phyloP scores from a whole-genome alignment of 2,329 filamentous ascomycete species.

The Pestalotiopsis sp. region DNA sequence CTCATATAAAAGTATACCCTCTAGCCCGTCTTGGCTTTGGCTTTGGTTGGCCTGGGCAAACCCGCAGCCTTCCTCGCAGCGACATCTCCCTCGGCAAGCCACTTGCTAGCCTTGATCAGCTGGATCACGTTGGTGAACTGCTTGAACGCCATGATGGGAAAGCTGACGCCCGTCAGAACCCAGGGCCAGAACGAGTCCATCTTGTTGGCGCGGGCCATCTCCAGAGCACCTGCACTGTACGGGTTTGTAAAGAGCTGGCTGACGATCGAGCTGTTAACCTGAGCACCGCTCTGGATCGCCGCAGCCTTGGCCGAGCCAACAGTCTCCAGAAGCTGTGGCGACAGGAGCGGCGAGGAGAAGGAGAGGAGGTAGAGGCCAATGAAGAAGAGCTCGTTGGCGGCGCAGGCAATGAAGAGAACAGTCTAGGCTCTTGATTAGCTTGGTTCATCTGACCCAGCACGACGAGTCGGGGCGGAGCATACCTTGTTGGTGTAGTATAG shows the following conservation, averaged over 20 bases:
- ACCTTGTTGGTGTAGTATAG: conserved; percentile 98
- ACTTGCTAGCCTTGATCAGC: conserved; percentile 88
- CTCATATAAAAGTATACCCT: not conserved
- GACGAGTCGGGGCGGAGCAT: conserved; percentile 35
- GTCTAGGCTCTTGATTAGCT: conserved; percentile 52
- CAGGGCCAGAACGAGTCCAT: conserved; percentile 69
- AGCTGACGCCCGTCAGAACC: conserved; percentile 79
- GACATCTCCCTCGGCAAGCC: conserved; percentile 90
- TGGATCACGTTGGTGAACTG: conserved; percentile 94
- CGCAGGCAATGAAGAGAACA: conserved; percentile 89
- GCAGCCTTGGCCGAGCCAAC: conserved; percentile 55
- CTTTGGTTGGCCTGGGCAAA: conserved; percentile 49
- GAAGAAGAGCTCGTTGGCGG: conserved; percentile 94
- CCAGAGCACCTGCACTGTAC: conserved; percentile 89
- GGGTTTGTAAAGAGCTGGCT: conserved; percentile 82
- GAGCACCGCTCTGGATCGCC: conserved; percentile 65
- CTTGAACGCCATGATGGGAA: conserved; percentile 88
- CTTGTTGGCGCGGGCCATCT: conserved; percentile 93
- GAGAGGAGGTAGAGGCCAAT: conserved; percentile 97
- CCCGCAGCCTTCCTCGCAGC: conserved; percentile 61
- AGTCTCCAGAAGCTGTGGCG: conserved; percentile 76
- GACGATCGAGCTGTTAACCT: conserved; percentile 70
- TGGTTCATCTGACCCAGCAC: not conserved
- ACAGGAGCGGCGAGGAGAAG: conserved; percentile 89
- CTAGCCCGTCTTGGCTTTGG: conserved; percentile 27